Evolutionary conservation across 2,329 filamentous ascomycete species (phyloP).

Genomic region (Nemania sp.): DNA sequence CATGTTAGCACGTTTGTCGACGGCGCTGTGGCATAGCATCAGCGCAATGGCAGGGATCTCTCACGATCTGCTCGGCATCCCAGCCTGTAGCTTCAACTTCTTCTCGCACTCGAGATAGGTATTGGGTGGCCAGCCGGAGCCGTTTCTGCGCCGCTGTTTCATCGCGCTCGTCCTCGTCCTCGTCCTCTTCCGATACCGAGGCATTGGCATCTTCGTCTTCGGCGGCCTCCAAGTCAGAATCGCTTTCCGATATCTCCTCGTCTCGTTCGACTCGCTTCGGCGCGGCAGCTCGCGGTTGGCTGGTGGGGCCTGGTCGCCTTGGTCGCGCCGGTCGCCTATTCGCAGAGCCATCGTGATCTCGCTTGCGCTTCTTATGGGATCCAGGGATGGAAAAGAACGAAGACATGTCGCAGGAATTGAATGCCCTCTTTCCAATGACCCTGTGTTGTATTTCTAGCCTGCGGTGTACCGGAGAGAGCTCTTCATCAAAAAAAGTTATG

Average conservation of each 20-base stretch:
- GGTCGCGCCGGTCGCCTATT: conserved; percentile 62
- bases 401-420: conserved; percentile 64
- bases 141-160: conserved; percentile 91
- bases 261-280: conserved; percentile 56
- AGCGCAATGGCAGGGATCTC: conserved; percentile 7
- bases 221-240: conserved; percentile 66
- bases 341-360: conserved; percentile 58
- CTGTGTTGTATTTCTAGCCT: conserved; percentile 5
- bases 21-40: not conserved
- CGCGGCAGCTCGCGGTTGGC: conserved; percentile 44
- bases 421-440: conserved; percentile 17
- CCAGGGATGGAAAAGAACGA: conserved; percentile 93
- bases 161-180: conserved; percentile 68
- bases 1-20: conserved; percentile 2
- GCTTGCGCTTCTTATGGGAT: conserved; percentile 88
- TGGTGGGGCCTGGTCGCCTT: conserved; percentile 45
- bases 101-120: conserved; percentile 85
- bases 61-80: conserved; percentile 80
- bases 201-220: conserved; percentile 53
- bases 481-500: conserved; percentile 27
- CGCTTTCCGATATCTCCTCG: conserved; percentile 73
- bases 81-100: conserved; percentile 81
- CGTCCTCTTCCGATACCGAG: conserved; percentile 50
- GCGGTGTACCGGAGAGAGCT: conserved; percentile 15
- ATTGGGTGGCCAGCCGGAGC: conserved; percentile 84